phyloP scores from a whole-genome alignment of 2,329 filamentous ascomycete species.

The Neoascochyta sp. region DNA sequence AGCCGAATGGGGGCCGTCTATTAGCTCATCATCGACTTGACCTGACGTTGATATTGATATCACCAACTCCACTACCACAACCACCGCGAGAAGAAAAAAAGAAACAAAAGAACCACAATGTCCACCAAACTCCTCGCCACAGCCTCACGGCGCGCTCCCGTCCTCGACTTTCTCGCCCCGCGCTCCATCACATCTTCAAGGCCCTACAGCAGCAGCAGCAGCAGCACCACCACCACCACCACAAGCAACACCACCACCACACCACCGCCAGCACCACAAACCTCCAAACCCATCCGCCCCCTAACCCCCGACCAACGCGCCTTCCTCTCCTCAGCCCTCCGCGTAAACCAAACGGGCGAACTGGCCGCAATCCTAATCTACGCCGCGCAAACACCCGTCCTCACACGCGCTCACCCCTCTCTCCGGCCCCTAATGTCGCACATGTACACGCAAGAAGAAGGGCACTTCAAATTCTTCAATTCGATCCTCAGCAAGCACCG shows the following conservation, averaged over 20 bases:
- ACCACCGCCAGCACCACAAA: slow-evolving; percentile 3
- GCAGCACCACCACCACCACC: slow-evolving; percentile 6
- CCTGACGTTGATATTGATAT: slow-evolving; percentile 1
- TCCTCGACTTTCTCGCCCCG: slow-evolving; percentile 30
- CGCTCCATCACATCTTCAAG: slow-evolving; percentile 12
- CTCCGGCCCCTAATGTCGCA: slow-evolving; percentile 88
- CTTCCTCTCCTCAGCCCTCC: slow-evolving; percentile 54
- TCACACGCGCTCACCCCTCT: slow-evolving; percentile 77
- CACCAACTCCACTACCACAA: too few species aligned
- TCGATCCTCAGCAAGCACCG: slow-evolving; percentile 76
- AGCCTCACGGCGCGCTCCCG: slow-evolving; percentile 9
- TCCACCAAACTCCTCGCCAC: slow-evolving; percentile 11
- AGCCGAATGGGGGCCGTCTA: slow-evolving; percentile 5
- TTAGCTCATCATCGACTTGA: slow-evolving; percentile 17
- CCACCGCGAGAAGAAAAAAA: too few species aligned
- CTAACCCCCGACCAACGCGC: slow-evolving; percentile 30
- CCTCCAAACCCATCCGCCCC: slow-evolving; percentile 17
- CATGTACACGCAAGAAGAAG: slow-evolving; percentile 96
- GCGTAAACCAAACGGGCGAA: slow-evolving; percentile 96
- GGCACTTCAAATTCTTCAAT: slow-evolving; percentile 85
- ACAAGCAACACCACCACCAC: slow-evolving; percentile 7
- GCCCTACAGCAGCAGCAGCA: neutral
- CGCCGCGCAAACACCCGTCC: slow-evolving; percentile 76
- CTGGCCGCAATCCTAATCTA: slow-evolving; percentile 96
- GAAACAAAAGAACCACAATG: too few species aligned